phyloP scores from a whole-genome alignment of 257 asterid genomes.

The Solanum sejunctum region DNA sequence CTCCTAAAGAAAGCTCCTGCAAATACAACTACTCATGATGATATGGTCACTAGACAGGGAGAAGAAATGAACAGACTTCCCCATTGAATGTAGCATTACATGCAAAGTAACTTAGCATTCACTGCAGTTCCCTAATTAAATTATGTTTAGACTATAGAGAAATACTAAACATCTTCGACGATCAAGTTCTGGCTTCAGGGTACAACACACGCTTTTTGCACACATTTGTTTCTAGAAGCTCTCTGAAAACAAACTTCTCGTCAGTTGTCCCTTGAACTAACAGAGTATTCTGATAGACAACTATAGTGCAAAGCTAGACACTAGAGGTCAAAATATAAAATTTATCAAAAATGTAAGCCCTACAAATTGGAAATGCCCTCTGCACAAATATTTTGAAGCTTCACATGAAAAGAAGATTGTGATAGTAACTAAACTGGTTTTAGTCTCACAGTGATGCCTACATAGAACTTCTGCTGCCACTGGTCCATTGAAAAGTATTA shows the following conservation, averaged over 20 bases:
- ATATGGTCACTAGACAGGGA: neutral
- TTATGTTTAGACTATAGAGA: neutral
- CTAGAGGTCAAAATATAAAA: neutral
- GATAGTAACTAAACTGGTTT: neutral
- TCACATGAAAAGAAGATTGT: neutral
- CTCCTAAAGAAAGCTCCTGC: slow-evolving; percentile 80
- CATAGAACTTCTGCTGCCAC: neutral
- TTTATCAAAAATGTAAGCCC: neutral
- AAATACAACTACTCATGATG: slow-evolving; percentile 1
- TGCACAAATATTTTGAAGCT: neutral
- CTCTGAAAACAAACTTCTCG: neutral
- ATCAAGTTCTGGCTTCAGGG: neutral
- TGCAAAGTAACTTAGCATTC: neutral
- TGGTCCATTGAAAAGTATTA: neutral
- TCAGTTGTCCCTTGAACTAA: neutral
- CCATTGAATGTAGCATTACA: neutral
- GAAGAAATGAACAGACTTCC: neutral
- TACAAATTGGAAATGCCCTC: neutral
- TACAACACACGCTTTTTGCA: neutral
- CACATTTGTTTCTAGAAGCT: neutral
- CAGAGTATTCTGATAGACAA: neutral
- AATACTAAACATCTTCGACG: neutral
- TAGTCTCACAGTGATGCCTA: neutral
- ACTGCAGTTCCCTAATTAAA: neutral
- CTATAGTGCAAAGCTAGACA: neutral